Evolutionary conservation across 164 flowering plant species (phyloP).

Genomic region (Umbellularia californica): DNA sequence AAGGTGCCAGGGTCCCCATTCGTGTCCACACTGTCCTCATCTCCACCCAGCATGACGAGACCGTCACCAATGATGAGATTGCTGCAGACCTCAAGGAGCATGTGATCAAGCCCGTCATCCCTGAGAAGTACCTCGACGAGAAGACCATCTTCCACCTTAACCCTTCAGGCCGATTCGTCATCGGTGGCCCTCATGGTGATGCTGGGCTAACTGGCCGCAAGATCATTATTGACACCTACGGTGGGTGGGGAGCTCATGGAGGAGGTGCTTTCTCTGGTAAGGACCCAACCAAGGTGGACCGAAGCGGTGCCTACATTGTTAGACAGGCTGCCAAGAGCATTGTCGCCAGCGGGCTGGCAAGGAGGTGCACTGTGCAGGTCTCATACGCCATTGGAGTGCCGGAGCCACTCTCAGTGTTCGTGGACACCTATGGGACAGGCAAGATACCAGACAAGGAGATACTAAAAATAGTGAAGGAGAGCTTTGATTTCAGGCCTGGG

Average conservation of each 20-base stretch:
- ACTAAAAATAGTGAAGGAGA: conserved; percentile 68
- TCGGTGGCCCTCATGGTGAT: conserved; percentile 83
- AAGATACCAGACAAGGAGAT: conserved; percentile 73
- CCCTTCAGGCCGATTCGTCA: conserved; percentile 79
- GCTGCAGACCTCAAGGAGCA: conserved; percentile 81
- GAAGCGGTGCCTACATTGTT: conserved; percentile 77
- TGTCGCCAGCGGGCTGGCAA: conserved; percentile 69
- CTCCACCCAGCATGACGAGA: conserved; percentile 80
- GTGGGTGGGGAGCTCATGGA: conserved; percentile 86
- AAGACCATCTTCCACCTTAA: conserved; percentile 81
- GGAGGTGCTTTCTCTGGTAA: conserved; percentile 85
- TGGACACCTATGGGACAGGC: conserved; percentile 62
- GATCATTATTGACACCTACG: conserved; percentile 76
- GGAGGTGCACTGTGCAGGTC: conserved; percentile 70
- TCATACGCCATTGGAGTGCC: conserved; percentile 83
- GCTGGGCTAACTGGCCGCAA: conserved; percentile 81
- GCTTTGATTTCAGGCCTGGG: conserved; percentile 76
- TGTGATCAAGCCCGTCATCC: conserved; percentile 68
- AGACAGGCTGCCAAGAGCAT: conserved; percentile 82
- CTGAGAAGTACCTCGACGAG: conserved; percentile 72
- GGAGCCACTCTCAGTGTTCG: conserved; percentile 72
- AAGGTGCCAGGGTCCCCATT: conserved; percentile 75
- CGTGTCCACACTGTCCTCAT: conserved; percentile 79
- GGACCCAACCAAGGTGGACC: conserved; percentile 79
- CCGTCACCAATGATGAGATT: conserved; percentile 71